A percentile compares a stretch with the other conserved stretches of the same genome.
These are phyloP conservation scores for Amanita muscaria DNA, from an alignment of 768 basidiomycete genomes.

Conservation along the genomic window DNA sequence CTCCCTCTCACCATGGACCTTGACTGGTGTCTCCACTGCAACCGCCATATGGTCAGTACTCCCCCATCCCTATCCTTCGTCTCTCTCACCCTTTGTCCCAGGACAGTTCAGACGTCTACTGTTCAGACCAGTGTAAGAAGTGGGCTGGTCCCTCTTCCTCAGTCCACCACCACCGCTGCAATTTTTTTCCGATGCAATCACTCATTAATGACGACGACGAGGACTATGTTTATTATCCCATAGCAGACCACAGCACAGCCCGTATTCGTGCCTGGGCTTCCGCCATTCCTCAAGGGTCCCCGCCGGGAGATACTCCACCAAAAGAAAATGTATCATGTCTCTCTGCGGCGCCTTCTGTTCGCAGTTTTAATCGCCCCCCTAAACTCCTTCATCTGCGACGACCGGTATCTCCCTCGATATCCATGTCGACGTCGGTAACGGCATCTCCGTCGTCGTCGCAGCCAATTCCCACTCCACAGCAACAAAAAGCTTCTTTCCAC, in stretches of 20 bases:
- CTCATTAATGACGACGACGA: constrained; percentile 18
- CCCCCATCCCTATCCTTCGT: constrained; percentile 3
- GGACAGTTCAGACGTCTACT: constrained; percentile 38
- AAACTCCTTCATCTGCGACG: constrained; percentile 33
- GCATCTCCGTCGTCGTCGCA: constrained; percentile 20
- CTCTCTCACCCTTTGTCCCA: constrained; percentile 14
- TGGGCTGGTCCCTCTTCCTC: constrained; percentile 22
- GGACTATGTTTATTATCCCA: constrained; percentile 14
- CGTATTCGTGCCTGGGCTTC: constrained; percentile 43
- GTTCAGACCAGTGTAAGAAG: constrained; percentile 36
- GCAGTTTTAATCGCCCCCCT: constrained; percentile 22
- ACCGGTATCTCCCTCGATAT: constrained; percentile 41
- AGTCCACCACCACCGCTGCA: constrained; percentile 1
- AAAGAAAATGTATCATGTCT: constrained; percentile 11
- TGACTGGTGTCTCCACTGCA: constrained; percentile 67
- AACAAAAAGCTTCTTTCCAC: constrained; percentile 21
- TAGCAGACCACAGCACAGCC: constrained; percentile 27
- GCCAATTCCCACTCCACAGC: constrained; percentile 25
- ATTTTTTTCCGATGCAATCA: constrained; percentile 9
- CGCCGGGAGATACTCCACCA: constrained; percentile 19
- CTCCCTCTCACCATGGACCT: constrained; percentile 41
- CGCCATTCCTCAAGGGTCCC: constrained; percentile 26
- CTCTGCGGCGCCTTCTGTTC: constrained; percentile 15
- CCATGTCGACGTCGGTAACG: constrained; percentile 34
- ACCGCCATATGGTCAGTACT: constrained; percentile 41